Evolutionary conservation across 2,329 filamentous ascomycete genomes (phyloP), one percentile per base, ranked within the genome.

Genomic region (Fusarium compactum): DNA sequence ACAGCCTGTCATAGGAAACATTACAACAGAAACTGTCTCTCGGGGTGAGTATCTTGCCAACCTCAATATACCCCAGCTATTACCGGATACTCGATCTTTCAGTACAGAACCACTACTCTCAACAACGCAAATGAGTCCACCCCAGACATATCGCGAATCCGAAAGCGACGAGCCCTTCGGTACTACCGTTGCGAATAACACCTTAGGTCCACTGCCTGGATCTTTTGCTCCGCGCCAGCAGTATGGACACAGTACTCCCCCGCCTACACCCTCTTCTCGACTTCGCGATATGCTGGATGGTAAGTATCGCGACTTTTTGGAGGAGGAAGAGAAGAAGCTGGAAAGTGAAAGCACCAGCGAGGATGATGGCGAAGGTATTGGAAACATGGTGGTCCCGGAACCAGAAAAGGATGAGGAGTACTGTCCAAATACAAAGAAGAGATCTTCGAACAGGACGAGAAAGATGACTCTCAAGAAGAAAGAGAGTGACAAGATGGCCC

Each of bases 351-450:
- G 20, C n/a, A 4, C 10, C 38, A 22, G 22, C 7, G 43, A 50
- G 12, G 45, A 30, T 2, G 25, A 48, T 1, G 40, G 9, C 2
- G 57, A 58, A 5, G 62, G 34, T 6, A 22, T 61, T 32, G 46
- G n/a, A 3, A 25, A 61, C 11, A 20, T 69, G 14, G 40, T 27
- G 2, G 40, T 63, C 5, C 62, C 58, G 6, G 67, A 71, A 25
- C 52, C 72, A 0, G 72, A 74, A 24, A 62, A 70, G 5, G 72
- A 74, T 43, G 58, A 45, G 1, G 56, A 66, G 9, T 74, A 74
- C 22, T 47, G 48, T 6, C 72, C 72, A 2, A 67, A 57, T 7
- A 72, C 72, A 1, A 69, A 56, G 7, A 27, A 43, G 24, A 59
- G 40, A 7, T 27, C 38, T 5, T 11, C 46, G 11, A 62, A 38